Base-by-base conservation (phyloP, 192 early-diverging fungal species). In the Linnemannia zychae region DNA sequence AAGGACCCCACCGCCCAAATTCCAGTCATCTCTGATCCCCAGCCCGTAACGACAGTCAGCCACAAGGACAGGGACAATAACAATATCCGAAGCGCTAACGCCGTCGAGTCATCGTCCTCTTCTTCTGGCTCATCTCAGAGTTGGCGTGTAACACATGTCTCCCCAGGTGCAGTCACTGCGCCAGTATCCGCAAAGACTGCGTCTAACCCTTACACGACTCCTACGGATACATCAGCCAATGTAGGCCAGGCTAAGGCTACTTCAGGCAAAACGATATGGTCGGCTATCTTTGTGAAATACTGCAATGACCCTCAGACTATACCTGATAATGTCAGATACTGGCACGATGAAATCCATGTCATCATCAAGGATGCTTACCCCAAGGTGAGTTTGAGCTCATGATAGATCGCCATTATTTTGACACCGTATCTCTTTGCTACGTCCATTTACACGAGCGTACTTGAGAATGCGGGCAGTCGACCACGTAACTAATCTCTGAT, bases 351-450 rank as follows among this genome's bases (percentile, higher is more conserved):
- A 24, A 76, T 89, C 0, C 36, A 88, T 60, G 88, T 94, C 6
- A 84, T 92, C 18, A 81, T 93, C 24, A 72, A 48, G 44, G 93
- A 94, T 73, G 87, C 84, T 49, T 94, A 81, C 79, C 90, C 92
- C 18, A 92, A 93, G 86, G 88, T 77, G 71, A 65, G 65, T 69
- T 46, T 48, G 17, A 52, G 12, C 11, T 7, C 17, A 6, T 13
- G 40, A 9, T 3, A 18, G 20, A 24, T 24, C 3, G 24, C 24
- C 24, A n/a, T 57, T 57, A 24, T 24, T 57, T 18, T 9, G 40
- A 3, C 4, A 44, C 4, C 22, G 28, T n/a, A 28, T 17, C 52
- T 49, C 40, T 53, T 60, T 48, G 16, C 50, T 7, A 22, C 3
- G 34, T 36, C 7, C n/a, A n/a, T n/a, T n/a, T n/a, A n/a, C n/a